phyloP scores from a whole-genome alignment of 2,329 filamentous ascomycete species.

The Xylariaceae sp. region DNA sequence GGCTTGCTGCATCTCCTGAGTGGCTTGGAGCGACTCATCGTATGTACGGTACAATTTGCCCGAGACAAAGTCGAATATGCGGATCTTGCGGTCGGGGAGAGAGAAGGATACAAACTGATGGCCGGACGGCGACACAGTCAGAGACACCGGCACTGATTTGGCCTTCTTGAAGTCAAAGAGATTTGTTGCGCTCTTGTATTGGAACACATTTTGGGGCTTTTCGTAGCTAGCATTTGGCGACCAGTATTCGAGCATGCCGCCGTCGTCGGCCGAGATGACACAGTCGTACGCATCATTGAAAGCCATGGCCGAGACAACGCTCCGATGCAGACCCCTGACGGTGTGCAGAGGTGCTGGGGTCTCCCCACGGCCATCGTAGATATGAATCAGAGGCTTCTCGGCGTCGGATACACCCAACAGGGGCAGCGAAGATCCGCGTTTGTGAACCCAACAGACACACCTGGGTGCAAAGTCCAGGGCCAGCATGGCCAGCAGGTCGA shows the following conservation, averaged over 20 bases:
- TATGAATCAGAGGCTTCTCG: constrained; percentile 65
- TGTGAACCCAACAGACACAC: constrained; percentile 89
- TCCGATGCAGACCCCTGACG: constrained; percentile 74
- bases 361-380: constrained; percentile 90
- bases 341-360: constrained; percentile 71
- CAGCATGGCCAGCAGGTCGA: constrained; percentile 81
- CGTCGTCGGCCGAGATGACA: constrained; percentile 82
- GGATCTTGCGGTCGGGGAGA: constrained; percentile 87
- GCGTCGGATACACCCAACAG: constrained; percentile 80
- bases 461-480: constrained; percentile 71
- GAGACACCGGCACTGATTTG: constrained; percentile 75
- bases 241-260: constrained; percentile 98
- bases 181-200: constrained; percentile 89
- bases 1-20: constrained; percentile 95
- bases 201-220: constrained; percentile 87
- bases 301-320: constrained; percentile 75
- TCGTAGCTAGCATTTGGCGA: constrained; percentile 74
- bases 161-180: constrained; percentile 97
- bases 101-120: constrained; percentile 85
- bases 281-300: constrained; percentile 90
- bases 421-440: constrained; percentile 80
- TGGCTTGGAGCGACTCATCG: constrained; percentile 85
- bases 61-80: constrained; percentile 86
- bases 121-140: constrained; percentile 83
- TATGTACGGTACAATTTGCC: constrained; percentile 89